Conservation (phyloP, 108 stramenopile species). For the Schizochytrium sp. region DNA sequence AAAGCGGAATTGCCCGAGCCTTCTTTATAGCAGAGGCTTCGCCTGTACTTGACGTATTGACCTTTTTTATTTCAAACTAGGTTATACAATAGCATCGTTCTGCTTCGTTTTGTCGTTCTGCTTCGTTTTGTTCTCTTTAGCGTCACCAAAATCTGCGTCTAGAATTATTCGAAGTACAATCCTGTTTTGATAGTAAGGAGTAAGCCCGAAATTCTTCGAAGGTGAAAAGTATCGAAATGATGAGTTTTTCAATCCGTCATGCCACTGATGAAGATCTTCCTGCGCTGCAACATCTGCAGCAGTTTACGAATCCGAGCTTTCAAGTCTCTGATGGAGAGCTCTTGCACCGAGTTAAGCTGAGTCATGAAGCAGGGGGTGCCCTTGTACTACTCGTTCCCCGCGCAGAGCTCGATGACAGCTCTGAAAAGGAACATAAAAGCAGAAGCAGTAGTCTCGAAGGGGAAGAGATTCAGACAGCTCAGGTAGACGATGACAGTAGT, state of each 20-base stretch:
- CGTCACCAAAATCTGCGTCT: no score
- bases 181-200: no score
- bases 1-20: no score
- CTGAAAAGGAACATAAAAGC: background rate
- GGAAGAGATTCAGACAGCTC: background rate
- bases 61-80: no score
- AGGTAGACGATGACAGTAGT: background rate
- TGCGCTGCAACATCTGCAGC: background rate
- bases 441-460: background rate
- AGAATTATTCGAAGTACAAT: no score
- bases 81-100: no score
- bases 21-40: no score
- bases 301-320: conserved; percentile 7
- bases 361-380: background rate
- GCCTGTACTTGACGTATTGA: no score
- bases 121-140: no score
- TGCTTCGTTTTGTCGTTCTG: no score
- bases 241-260: background rate
- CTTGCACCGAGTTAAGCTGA: background rate
- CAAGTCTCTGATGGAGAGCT: background rate
- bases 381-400: background rate
- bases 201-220: no score
- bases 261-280: background rate
- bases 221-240: background rate
- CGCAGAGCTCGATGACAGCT: background rate